Conservation (phyloP, 352 stramenopile species). For the Phytophthora idaei region DNA sequence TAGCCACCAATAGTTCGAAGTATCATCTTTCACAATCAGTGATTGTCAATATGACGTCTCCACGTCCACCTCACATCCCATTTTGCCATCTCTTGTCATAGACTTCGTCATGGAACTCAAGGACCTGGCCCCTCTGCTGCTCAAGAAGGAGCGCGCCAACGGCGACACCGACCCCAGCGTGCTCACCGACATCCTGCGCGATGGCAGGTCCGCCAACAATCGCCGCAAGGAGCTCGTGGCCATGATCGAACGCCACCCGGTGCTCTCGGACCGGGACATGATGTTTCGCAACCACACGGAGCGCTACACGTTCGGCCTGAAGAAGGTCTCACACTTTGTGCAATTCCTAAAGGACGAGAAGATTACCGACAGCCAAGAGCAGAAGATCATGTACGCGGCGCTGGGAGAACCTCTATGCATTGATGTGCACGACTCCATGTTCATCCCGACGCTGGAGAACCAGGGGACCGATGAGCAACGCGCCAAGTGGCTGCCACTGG, state of each 20-base stretch:
- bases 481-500: constrained; percentile 33
- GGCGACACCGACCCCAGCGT: constrained; percentile 25
- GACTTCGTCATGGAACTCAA: constrained; percentile 24
- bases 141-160: constrained; percentile 30
- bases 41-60: too few species aligned
- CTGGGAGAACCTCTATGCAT: constrained; percentile 23
- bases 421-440: constrained; percentile 36
- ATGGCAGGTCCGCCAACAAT: constrained; percentile 19
- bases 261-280: constrained; percentile 37
- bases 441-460: constrained; percentile 37
- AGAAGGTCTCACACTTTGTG: constrained; percentile 33
- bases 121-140: constrained; percentile 30
- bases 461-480: constrained; percentile 31
- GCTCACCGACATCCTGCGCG: constrained; percentile 24
- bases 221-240: constrained; percentile 26
- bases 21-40: too few species aligned
- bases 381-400: constrained; percentile 31
- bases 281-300: constrained; percentile 38
- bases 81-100: neutral
- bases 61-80: neutral
- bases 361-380: constrained; percentile 22
- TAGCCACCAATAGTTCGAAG: too few species aligned
- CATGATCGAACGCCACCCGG: constrained; percentile 28
- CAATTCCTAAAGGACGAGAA: constrained; percentile 22
- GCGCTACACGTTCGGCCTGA: constrained; percentile 33